These are phyloP conservation scores for Leccinum fuscescens DNA, from an alignment of 1,284 basidiomycete species.

Conservation along the genomic window DNA sequence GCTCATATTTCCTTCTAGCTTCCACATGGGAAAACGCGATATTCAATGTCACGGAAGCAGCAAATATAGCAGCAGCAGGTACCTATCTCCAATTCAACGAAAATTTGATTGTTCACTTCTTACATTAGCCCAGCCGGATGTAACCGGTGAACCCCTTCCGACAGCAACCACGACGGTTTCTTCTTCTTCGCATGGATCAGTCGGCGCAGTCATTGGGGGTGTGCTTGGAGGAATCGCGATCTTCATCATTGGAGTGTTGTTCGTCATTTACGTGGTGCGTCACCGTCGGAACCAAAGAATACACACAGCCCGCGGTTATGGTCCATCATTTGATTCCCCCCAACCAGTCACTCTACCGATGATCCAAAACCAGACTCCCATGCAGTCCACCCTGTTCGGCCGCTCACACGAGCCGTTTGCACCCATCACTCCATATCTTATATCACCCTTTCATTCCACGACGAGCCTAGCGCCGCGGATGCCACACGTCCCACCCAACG, in stretches of 20 bases:
- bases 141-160: slow-evolving; percentile 16
- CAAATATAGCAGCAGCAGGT: slow-evolving; percentile 10
- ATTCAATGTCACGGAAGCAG: slow-evolving; percentile 18
- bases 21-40: slow-evolving; percentile 12
- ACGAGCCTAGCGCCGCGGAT: slow-evolving; percentile 6
- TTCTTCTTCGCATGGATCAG: slow-evolving; percentile 8
- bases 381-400: background rate
- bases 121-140: slow-evolving; percentile 3
- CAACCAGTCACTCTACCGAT: background rate
- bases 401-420: background rate
- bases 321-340: background rate
- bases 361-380: background rate
- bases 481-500: background rate
- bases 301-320: background rate
- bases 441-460: slow-evolving; percentile 14
- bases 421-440: background rate
- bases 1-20: slow-evolving; percentile 17
- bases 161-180: slow-evolving; percentile 9
- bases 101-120: background rate
- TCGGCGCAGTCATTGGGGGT: slow-evolving; percentile 21
- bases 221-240: slow-evolving; percentile 18
- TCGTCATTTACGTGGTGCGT: slow-evolving; percentile 15
- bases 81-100: background rate
- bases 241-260: slow-evolving; percentile 14
- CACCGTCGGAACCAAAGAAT: slow-evolving; percentile 12